Base-by-base conservation (phyloP, 164 flowering plant genomes). In the Chimonanthus praecox region DNA sequence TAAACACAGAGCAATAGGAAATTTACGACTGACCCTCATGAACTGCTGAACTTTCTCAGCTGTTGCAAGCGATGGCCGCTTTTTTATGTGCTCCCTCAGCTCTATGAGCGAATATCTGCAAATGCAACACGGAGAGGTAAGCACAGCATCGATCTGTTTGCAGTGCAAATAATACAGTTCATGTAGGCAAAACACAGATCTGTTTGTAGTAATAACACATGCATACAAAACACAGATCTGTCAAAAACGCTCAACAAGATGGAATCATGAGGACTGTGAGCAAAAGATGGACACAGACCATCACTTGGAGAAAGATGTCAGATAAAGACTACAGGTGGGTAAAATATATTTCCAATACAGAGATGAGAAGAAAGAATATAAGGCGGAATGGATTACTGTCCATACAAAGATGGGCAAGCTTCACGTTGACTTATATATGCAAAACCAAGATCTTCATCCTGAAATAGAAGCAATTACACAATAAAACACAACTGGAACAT, bases 1-100 rank as follows among this genome's bases (percentile, higher is more conserved):
- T 63, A 4, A 63, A 63, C 46, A 20, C 44, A 63, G 18, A 63
- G 18, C 66, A 63, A 4, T 4, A 54, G 7, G 18, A 58, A 54
- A 54, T 11, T 46, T 47, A 33, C 15, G 43, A 69, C 89, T 82
- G 79, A 96, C 99, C 92, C 89, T 84, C 58, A 92, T 91, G 84
- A 86, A 84, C 79, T 90, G 99, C 82, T 94, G 99, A 81, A 96
- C 97, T 82, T 96, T 96, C 78, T 96, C 99, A 63, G 98, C 75
- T 77, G 98, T 96, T 78, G 98, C 99, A 64, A 94, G 72, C 6
- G 98, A 94, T 58, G 99, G 97, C 5, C 98, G 94, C 76, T 94
- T 96, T 84, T 91, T 94, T 68, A 96, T 96, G 76, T 96, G 99
- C 84, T 96, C 99, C 82, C 99, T 88, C 82, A 96, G 67, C 72